phyloP scores from a whole-genome alignment of 108 stramenopile species.

The Skeletonema potamos region DNA sequence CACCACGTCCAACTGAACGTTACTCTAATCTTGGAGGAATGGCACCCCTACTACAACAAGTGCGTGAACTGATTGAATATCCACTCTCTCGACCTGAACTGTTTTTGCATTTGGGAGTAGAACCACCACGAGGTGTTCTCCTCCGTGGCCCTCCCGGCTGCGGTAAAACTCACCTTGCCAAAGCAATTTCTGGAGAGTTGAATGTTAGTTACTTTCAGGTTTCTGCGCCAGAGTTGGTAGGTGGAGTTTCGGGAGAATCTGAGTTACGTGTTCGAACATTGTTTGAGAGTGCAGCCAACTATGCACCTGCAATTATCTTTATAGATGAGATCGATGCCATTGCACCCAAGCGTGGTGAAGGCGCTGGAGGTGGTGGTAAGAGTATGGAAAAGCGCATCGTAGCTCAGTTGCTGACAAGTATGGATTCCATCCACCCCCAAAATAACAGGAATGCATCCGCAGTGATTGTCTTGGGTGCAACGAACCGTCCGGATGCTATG shows the following conservation, averaged over 20 bases:
- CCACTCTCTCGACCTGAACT: constrained; percentile 97
- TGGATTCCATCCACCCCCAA: constrained; percentile 84
- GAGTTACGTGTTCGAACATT: constrained; percentile 90
- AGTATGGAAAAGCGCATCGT: constrained; percentile 99
- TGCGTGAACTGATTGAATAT: constrained; percentile 89
- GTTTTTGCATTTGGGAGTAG: constrained; percentile 94
- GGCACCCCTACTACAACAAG: constrained; percentile 59
- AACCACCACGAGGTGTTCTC: constrained; percentile 98
- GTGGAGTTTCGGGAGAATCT: constrained; percentile 94
- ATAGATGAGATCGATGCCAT: constrained; percentile 99
- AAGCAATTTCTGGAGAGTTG: constrained; percentile 84
- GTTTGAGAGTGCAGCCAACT: constrained; percentile 88
- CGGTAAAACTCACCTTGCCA: constrained; percentile 96
- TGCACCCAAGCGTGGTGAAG: constrained; percentile 91
- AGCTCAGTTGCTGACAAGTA: constrained; percentile 93
- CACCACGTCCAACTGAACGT: constrained; percentile 81
- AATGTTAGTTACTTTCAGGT: constrained; percentile 77
- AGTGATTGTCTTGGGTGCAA: constrained; percentile 97
- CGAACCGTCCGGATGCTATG: constrained; percentile 95
- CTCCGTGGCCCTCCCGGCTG: constrained; percentile 98
- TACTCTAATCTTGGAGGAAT: constrained; percentile 88
- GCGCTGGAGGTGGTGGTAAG: constrained; percentile 49
- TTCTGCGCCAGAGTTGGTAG: constrained; percentile 95
- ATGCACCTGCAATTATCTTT: constrained; percentile 95
- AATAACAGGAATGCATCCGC: constrained; percentile 61